Percentiles rank a stretch among this genome's conserved stretches.
These are phyloP conservation scores for Kalaharituber pfeilii DNA, from an alignment of 2,329 filamentous ascomycete species.

Conservation along the genomic window DNA sequence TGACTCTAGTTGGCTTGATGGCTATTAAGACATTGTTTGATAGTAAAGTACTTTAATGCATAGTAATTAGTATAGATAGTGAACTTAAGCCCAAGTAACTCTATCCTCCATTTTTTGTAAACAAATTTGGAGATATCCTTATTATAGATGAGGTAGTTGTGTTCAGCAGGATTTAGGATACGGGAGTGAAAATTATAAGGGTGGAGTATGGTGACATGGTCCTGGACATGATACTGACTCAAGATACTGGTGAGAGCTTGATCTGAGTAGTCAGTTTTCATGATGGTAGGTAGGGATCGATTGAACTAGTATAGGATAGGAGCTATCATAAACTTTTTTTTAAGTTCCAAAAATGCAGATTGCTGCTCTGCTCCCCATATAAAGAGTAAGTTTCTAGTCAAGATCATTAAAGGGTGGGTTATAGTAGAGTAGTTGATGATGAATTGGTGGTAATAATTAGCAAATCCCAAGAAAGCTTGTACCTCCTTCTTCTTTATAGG, in stretches of 20 bases:
- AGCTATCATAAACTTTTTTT: background rate
- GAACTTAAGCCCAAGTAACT: constrained; percentile 23
- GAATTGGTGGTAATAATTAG: background rate
- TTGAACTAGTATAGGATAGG: background rate
- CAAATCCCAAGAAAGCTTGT: background rate
- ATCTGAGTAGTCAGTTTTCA: background rate
- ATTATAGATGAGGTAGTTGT: constrained; percentile 7
- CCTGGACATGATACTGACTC: background rate
- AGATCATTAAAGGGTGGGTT: background rate
- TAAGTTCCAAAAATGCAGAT: background rate
- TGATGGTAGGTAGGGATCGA: background rate
- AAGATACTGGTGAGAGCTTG: background rate
- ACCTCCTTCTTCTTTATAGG: constrained; percentile 1
- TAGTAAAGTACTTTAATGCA: background rate
- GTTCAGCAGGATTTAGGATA: background rate
- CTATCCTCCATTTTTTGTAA: constrained; percentile 3
- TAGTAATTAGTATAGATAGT: background rate
- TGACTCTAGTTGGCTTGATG: too few species aligned
- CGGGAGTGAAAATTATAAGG: too few species aligned
- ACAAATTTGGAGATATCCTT: constrained; percentile 21
- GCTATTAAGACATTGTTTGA: too few species aligned
- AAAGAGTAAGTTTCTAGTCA: background rate
- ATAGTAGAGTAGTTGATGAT: background rate
- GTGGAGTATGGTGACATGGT: background rate
- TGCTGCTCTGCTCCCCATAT: background rate